phyloP scores from a whole-genome alignment of 192 early-diverging fungal species.

The Helicostylum pulchrum region DNA sequence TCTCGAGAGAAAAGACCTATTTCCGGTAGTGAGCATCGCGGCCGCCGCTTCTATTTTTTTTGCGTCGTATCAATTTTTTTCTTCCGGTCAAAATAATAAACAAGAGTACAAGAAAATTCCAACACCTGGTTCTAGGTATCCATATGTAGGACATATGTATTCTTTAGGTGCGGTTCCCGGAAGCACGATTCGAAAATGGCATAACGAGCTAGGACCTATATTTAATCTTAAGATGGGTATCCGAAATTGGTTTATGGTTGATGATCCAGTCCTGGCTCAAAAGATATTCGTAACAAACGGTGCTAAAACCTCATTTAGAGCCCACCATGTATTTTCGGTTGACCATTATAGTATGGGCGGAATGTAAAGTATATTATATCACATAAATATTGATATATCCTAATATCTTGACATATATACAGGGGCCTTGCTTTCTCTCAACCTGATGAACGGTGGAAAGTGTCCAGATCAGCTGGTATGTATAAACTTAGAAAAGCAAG shows the following conservation, averaged over 20 bases:
- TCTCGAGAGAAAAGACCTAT: neutral
- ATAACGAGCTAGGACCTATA: neutral
- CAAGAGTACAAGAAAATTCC: neutral
- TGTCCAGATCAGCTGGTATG: slow-evolving; percentile 10
- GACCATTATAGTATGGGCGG: neutral
- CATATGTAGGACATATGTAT: neutral
- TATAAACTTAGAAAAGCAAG: neutral
- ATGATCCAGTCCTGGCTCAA: slow-evolving; percentile 6
- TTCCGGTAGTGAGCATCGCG: neutral
- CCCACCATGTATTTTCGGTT: neutral
- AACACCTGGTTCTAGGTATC: neutral
- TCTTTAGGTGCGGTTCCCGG: neutral
- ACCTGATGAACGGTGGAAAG: neutral
- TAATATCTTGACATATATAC: neutral
- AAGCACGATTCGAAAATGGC: neutral
- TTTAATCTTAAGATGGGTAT: neutral
- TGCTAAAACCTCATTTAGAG: neutral
- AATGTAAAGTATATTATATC: neutral
- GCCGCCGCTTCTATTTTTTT: neutral
- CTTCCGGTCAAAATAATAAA: neutral
- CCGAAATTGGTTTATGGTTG: slow-evolving; percentile 13
- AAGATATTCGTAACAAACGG: slow-evolving; percentile 8
- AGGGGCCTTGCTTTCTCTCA: neutral
- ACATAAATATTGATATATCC: neutral
- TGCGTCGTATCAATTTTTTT: neutral